phyloP scores from a whole-genome alignment of 768 basidiomycete species.

The Cystofilobasidium capitatum region DNA sequence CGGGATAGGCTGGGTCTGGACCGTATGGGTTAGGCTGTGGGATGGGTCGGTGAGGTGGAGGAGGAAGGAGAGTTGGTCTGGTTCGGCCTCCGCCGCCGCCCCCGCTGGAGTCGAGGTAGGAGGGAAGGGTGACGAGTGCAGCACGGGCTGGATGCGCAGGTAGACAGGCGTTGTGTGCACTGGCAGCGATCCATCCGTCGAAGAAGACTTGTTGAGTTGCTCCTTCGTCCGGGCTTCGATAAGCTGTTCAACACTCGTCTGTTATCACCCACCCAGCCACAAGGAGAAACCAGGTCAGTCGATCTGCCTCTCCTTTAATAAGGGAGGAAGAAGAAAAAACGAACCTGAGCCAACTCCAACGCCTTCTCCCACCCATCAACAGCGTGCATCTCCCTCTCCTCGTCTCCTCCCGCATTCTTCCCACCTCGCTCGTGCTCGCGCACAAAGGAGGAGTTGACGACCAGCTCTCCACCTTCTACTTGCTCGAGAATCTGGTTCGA shows the following conservation, averaged over 20 bases:
- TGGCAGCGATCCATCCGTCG: slow-evolving; percentile 25
- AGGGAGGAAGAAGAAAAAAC: slow-evolving; percentile 11
- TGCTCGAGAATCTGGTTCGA: slow-evolving; percentile 72
- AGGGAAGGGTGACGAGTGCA: slow-evolving; percentile 47
- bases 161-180: slow-evolving; percentile 63
- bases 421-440: slow-evolving; percentile 56
- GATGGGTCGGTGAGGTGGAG: slow-evolving; percentile 65
- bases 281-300: slow-evolving; percentile 1
- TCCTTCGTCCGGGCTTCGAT: too few relatives aligned
- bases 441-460: slow-evolving; percentile 54
- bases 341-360: slow-evolving; percentile 71
- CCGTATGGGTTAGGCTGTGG: slow-evolving; percentile 65
- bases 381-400: slow-evolving; percentile 60
- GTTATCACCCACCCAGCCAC: too few relatives aligned
- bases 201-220: too few relatives aligned
- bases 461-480: slow-evolving; percentile 80
- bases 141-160: slow-evolving; percentile 83
- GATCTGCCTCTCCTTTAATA: neutral
- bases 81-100: slow-evolving; percentile 30
- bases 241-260: slow-evolving; percentile 68
- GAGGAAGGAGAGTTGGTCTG: slow-evolving; percentile 58
- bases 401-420: slow-evolving; percentile 42
- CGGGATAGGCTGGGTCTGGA: slow-evolving; percentile 74
- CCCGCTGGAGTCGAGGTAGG: neutral
- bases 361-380: slow-evolving; percentile 79